Conservation (phyloP, 306 rosid genomes). For the Castanopsis chinensis region DNA sequence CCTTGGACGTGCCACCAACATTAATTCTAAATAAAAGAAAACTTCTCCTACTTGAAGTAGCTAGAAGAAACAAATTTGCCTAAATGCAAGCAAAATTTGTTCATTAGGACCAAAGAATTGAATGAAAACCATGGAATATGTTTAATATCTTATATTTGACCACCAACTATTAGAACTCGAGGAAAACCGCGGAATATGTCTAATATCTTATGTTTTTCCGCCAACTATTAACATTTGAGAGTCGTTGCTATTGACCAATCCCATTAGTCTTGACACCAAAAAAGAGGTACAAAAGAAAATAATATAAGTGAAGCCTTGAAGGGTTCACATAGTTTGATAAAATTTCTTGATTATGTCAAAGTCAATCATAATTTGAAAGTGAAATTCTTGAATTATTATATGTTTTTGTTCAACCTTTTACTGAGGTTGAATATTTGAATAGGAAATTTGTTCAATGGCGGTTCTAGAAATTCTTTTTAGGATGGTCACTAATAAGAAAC, state of each 20-base stretch:
- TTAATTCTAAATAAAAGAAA: background rate
- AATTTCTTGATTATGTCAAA: too few relatives aligned
- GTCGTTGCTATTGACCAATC: conserved; percentile 20
- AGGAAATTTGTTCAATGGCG: too few relatives aligned
- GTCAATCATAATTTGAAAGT: too few relatives aligned
- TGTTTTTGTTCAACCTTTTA: background rate
- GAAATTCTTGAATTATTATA: background rate
- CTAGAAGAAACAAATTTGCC: too few relatives aligned
- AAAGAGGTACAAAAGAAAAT: too few relatives aligned
- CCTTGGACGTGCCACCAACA: too few relatives aligned
- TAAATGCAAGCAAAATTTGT: too few relatives aligned
- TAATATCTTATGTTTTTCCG: too few relatives aligned
- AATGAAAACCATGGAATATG: background rate
- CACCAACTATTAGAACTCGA: background rate
- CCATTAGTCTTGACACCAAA: background rate
- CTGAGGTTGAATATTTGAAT: background rate
- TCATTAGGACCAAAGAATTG: background rate
- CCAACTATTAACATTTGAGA: background rate
- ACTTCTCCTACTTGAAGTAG: too few relatives aligned
- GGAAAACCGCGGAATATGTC: background rate
- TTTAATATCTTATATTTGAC: background rate
- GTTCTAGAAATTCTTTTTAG: too few relatives aligned
- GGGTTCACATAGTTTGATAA: background rate
- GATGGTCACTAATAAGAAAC: too few relatives aligned
- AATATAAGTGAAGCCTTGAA: too few relatives aligned